Evolutionary conservation across 2,329 filamentous ascomycete genomes (phyloP), one percentile per base, ranked within the genome.

Genomic region (Cladophialophora chaetospira): DNA sequence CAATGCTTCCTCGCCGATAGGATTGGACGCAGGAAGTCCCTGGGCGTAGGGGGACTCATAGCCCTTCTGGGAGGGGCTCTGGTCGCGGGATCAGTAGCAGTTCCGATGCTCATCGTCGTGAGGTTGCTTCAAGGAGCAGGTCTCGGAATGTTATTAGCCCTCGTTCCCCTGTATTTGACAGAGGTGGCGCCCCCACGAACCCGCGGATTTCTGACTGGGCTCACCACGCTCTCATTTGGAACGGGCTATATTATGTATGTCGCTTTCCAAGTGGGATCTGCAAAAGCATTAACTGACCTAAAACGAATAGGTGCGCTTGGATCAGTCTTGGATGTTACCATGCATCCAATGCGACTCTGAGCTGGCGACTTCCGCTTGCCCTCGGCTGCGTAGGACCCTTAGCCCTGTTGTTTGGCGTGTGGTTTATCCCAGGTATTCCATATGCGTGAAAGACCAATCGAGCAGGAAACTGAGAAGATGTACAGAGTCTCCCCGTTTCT

Each of bases 261-360:
- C 77, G 2, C 75, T 77, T 51, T 70, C 72, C n/a, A n/a, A n/a
- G n/a, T n/a, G n/a, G n/a, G n/a, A n/a, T 6, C 76, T 74, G 0
- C 54, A 77, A 33, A 73, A 74, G 1, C 67, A 73, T 0, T 77
- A 77, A 53, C 67, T 78, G 2, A 68, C 74, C 2, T 75, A 78
- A 53, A 65, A 4, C 42, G 5, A 13, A 56, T 29, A 3, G 50
- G 46, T 25, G 29, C 33, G 6, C 53, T 35, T 36, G n/a, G n/a
- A 42, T 53, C 2, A 25, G 38, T n/a, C 6, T 53, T n/a, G 55
- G 55, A 5, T 19, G 13, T 28, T 55, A 55, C 42, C 47, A 35
- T 31, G 45, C 47, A 17, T 47, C 17, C 10, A 55, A 52, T 19
- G 15, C n/a, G 11, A 55, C 40, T 6, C 26, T 59, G 8, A 17